These are phyloP conservation scores for Xylaria sp. DNA, from an alignment of 495 filamentous ascomycete species.

Conservation along the genomic window DNA sequence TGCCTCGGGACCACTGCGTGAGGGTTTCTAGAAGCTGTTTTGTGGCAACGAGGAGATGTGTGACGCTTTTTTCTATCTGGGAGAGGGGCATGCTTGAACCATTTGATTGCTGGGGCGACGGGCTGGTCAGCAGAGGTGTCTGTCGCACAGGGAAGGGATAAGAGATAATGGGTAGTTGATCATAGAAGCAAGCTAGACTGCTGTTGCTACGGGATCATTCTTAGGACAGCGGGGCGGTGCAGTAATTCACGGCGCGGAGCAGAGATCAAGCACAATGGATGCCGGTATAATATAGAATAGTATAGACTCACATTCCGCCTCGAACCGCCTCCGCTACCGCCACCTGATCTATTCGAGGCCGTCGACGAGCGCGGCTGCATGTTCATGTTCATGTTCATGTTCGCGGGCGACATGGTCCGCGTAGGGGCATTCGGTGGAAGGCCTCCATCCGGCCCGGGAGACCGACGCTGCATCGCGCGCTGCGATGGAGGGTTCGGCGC, in stretches of 20 bases:
- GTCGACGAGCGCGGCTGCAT: conserved; percentile 60
- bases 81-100: conserved; percentile 65
- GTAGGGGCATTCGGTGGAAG: conserved; percentile 62
- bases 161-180: conserved; percentile 1
- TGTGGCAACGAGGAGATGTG: conserved; percentile 94
- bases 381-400: too few species aligned
- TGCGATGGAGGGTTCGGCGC: conserved; percentile 44
- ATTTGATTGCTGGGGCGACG: conserved; percentile 48
- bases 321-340: conserved; percentile 44
- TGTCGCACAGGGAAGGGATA: background rate
- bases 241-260: conserved; percentile 13
- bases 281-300: conserved; percentile 30
- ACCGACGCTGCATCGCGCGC: conserved; percentile 55
- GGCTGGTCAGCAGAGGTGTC: conserved; percentile 14
- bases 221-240: conserved; percentile 3
- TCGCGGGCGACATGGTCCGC: conserved; percentile 74
- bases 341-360: conserved; percentile 46
- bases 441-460: conserved; percentile 56
- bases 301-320: conserved; percentile 59
- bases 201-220: background rate
- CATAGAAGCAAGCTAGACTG: background rate
- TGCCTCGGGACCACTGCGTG: conserved; percentile 93
- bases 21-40: conserved; percentile 97
- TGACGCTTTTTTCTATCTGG: conserved; percentile 98
- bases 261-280: conserved; percentile 15